phyloP scores from a whole-genome alignment of 495 filamentous ascomycete genomes.

The Diplogelasinospora grovesii region DNA sequence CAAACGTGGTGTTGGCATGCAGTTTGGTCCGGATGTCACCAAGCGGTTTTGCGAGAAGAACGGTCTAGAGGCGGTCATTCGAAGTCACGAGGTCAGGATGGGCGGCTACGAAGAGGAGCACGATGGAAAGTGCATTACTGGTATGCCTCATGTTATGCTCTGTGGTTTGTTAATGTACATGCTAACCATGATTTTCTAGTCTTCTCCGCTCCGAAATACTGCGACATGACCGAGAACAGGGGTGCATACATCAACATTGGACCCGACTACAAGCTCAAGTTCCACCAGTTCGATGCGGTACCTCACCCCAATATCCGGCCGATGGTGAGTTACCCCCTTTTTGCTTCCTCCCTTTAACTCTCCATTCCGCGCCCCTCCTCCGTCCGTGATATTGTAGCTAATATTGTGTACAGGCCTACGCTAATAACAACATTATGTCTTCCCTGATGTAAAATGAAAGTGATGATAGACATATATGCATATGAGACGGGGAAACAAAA shows the following conservation, averaged over 20 bases:
- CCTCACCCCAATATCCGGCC: conserved; percentile 91
- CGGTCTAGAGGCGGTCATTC: conserved; percentile 87
- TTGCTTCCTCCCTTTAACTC: not conserved
- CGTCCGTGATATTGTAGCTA: too few species aligned
- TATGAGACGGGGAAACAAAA: too few species aligned
- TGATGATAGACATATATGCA: too few species aligned
- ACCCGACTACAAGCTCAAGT: conserved; percentile 82
- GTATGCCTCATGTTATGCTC: conserved; percentile 30
- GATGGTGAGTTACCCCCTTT: conserved; percentile 57
- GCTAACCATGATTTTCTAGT: conserved; percentile 44
- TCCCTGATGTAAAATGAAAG: conserved; percentile 36
- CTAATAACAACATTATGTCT: conserved; percentile 71
- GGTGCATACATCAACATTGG: conserved; percentile 98
- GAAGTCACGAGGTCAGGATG: conserved; percentile 97
- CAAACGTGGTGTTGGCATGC: conserved; percentile 93
- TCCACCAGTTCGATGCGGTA: conserved; percentile 90
- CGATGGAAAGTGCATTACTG: conserved; percentile 92
- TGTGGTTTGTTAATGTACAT: not conserved
- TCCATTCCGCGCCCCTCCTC: too few species aligned
- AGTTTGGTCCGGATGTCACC: conserved; percentile 95
- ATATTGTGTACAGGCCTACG: conserved; percentile 55
- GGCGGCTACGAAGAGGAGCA: conserved; percentile 97
- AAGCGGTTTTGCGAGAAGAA: conserved; percentile 97
- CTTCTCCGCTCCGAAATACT: conserved; percentile 96
- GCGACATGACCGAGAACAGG: conserved; percentile 95